A percentile compares a stretch with the other conserved stretches of the same genome.
phyloP scores from a whole-genome alignment of 169 alveolate species.

The Plasmodium falciparum region DNA sequence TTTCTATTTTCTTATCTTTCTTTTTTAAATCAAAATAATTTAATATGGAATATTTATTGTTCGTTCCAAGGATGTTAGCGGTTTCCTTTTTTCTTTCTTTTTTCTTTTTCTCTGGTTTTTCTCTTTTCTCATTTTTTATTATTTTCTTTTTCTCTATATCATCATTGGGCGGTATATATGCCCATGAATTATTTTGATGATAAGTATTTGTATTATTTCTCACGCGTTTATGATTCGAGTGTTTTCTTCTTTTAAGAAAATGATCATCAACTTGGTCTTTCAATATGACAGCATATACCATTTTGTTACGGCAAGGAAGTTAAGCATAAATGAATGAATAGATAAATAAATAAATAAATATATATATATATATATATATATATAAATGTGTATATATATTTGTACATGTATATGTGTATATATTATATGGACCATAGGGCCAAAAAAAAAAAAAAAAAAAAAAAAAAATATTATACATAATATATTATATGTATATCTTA shows the following conservation, averaged over 20 bases:
- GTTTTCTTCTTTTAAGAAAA: background rate
- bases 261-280: conserved; percentile 6
- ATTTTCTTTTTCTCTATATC: background rate
- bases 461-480: no score
- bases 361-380: background rate
- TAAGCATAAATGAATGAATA: conserved; percentile 35
- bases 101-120: conserved; percentile 6
- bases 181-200: no score
- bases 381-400: background rate
- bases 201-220: background rate
- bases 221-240: background rate
- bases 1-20: conserved; percentile 32
- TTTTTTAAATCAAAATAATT: conserved; percentile 36
- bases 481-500: no score
- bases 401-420: background rate
- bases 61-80: conserved; percentile 6
- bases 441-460: no score
- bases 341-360: conserved; percentile 22
- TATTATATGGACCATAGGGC: no score
- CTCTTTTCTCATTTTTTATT: background rate
- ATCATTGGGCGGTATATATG: background rate
- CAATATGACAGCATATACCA: conserved; percentile 65
- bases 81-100: conserved; percentile 4
- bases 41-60: conserved; percentile 56
- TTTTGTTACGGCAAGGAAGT: conserved; percentile 36